Base-by-base conservation (phyloP, 306 rosid genomes). In the Prunus dulcis region DNA sequence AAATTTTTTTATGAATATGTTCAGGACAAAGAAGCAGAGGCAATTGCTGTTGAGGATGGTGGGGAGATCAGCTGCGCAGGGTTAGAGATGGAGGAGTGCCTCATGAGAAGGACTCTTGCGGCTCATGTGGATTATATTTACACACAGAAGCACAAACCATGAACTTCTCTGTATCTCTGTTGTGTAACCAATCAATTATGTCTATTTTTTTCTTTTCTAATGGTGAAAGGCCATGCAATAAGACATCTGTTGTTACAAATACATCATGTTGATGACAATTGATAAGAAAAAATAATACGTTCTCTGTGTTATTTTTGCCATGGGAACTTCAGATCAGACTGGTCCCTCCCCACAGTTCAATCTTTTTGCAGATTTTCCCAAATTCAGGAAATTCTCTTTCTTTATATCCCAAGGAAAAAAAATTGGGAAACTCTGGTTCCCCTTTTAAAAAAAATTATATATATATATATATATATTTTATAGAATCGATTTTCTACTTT, bases 71-170 rank as follows among this genome's bases (percentile, higher is more conserved):
- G 60, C 45, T 91, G 98, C 65, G 83, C 85, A 17, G 88, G 82
- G 32, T 8, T 20, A 9, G 81, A 20, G 3, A 71, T 67, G 28
- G 89, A 90, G 20, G 95, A 83, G 23, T 94, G 98, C 81, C 79
- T 94, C 89, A 79, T 68, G 77, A 87, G 91, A 77, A 90, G 97
- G 81, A 88, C 94, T 0, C 80, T 90, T 19, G 76, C 27, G 2
- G 98, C 94, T 56, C 96, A 94, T 78, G 12, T 76, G 2, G 97
- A 93, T 87, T 93, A 93, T 61, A 87, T 93, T 80, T 93, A 93
- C 27, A 87, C 97, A 8, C 87, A 84, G 82, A 82, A 87, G 61
- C 80, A 79, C 27, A 81, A 85, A 30, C 87, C 91, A 14, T 78
- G 80, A 84, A 69, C 43, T 38, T 38, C 43, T 38, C 43, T 38